phyloP scores from a whole-genome alignment of 305 asterid genomes.

The Vinca major region DNA sequence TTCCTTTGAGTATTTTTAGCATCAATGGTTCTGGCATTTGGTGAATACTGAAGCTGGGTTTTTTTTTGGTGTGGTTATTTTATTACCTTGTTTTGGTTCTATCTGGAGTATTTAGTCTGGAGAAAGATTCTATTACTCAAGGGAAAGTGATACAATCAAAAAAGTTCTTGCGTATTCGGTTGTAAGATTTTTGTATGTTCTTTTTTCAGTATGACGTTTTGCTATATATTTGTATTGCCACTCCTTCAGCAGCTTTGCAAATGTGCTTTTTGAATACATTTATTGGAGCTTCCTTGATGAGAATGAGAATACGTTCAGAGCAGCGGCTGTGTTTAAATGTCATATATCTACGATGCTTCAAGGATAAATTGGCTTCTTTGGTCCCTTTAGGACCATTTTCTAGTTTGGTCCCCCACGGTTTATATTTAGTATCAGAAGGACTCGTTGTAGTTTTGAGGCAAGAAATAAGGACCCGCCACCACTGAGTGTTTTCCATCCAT shows the following conservation, averaged over 20 bases:
- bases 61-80: background rate
- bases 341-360: too few relatives aligned
- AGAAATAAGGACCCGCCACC: too few relatives aligned
- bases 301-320: background rate
- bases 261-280: background rate
- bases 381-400: too few relatives aligned
- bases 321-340: background rate
- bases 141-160: background rate
- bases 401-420: too few relatives aligned
- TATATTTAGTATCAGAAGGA: too few relatives aligned
- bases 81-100: constrained; percentile 2
- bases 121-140: background rate
- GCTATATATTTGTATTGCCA: background rate
- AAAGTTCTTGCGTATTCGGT: background rate
- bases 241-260: background rate
- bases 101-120: background rate
- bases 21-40: background rate
- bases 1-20: background rate
- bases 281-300: background rate
- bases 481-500: too few relatives aligned
- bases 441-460: too few relatives aligned
- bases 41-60: background rate
- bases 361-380: too few relatives aligned
- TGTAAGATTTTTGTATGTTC: background rate
- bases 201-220: background rate